Conservation (phyloP, 1,284 basidiomycete species). For the Apiotrichum sp. region DNA sequence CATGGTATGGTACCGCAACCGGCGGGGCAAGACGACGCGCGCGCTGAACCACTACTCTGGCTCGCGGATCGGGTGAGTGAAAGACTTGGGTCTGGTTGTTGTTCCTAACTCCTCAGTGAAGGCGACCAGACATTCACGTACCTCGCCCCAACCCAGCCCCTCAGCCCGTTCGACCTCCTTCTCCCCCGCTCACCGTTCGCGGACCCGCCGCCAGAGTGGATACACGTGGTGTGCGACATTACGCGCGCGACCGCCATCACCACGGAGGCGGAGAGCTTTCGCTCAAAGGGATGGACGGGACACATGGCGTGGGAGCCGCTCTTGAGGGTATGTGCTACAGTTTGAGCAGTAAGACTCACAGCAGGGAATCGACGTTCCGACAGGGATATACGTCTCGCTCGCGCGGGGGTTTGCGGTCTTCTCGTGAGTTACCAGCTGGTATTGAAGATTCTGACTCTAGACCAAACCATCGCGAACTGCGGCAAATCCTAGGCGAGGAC, state of each 20-base stretch:
- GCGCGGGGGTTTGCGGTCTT: conserved; percentile 29
- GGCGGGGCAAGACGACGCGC: conserved; percentile 58
- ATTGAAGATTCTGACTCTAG: conserved; percentile 15
- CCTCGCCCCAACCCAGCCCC: conserved; percentile 63
- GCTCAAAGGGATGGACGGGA: conserved; percentile 55
- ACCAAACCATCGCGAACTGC: conserved; percentile 51
- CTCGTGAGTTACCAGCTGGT: conserved; percentile 13
- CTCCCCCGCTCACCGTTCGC: conserved; percentile 49
- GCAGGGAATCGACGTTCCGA: not conserved
- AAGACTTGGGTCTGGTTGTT: not conserved
- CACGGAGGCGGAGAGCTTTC: conserved; percentile 55
- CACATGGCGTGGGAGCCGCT: conserved; percentile 77
- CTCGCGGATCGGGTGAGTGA: conserved; percentile 59
- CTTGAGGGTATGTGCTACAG: conserved; percentile 8
- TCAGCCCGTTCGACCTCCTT: conserved; percentile 63
- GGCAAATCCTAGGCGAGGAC: conserved; percentile 33
- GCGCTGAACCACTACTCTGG: conserved; percentile 74
- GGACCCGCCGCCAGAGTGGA: conserved; percentile 50
- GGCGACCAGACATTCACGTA: conserved; percentile 67
- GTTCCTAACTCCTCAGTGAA: conserved; percentile 20
- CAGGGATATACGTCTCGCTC: conserved; percentile 10
- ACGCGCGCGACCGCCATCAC: conserved; percentile 63
- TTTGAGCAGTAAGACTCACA: not conserved
- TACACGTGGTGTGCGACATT: conserved; percentile 85
- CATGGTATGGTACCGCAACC: conserved; percentile 74